A percentile compares a stretch with the other conserved stretches of the same genome.
Conservation (phyloP, 768 basidiomycete species). For the Agrocybe pediades region DNA sequence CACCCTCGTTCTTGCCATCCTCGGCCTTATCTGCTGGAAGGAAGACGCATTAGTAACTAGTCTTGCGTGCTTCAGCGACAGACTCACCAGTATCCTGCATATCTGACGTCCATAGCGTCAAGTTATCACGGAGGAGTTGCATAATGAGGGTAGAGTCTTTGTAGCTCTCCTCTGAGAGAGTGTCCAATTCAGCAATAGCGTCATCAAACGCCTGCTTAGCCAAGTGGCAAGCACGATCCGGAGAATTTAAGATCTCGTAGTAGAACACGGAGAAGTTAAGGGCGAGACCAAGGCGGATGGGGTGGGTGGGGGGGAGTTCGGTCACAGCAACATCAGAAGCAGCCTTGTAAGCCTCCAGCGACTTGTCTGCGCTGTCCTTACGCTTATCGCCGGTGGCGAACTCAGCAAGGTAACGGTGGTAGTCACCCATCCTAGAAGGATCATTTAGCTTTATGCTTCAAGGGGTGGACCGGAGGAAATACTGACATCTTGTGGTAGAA, state of each 20-base stretch:
- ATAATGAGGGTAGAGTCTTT: constrained; percentile 98
- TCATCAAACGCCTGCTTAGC: constrained; percentile 99
- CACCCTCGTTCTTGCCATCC: constrained; percentile 72
- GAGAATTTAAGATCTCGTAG: constrained; percentile 99
- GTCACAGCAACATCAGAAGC: constrained; percentile 96
- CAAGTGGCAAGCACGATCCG: constrained; percentile 97
- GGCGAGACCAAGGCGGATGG: constrained; percentile 97
- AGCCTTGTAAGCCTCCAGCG: constrained; percentile 95
- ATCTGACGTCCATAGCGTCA: constrained; percentile 97
- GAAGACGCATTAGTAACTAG: constrained; percentile 1
- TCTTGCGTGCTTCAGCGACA: too few relatives aligned
- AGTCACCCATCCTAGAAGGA: constrained; percentile 90
- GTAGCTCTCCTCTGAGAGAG: constrained; percentile 97
- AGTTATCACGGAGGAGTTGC: constrained; percentile 96
- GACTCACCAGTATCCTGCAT: constrained; percentile 91
- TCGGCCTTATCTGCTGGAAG: constrained; percentile 63
- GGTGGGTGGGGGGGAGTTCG: constrained; percentile 94
- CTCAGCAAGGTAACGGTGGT: constrained; percentile 98
- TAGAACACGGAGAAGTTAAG: constrained; percentile 99
- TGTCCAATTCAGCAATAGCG: constrained; percentile 98
- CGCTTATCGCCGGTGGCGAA: constrained; percentile 98
- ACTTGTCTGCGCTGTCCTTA: constrained; percentile 96
- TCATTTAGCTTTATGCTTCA: constrained; percentile 21
- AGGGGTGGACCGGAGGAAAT: not conserved
- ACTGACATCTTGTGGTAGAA: constrained; percentile 99